Evolutionary conservation across 75 land plant genomes (phyloP).

Genomic region (Pinus albicaulis): DNA sequence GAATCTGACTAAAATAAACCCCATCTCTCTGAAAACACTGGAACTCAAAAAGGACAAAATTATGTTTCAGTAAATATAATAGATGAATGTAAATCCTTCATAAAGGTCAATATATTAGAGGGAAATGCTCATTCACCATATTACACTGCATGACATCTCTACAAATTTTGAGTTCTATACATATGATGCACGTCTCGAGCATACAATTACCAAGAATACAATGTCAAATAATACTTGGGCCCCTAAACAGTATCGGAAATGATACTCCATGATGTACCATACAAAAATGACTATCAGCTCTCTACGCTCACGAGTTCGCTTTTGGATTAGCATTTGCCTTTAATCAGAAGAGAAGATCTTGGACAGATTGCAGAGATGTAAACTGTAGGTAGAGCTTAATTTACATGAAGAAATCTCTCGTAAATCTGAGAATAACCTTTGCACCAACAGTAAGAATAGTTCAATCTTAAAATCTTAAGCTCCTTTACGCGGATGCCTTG

Average conservation of each 20-base stretch:
- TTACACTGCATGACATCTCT: neutral
- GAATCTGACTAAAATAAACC: no score
- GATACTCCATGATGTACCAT: neutral
- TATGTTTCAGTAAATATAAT: no score
- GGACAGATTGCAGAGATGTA: neutral
- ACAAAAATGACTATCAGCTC: neutral
- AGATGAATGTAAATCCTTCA: no score
- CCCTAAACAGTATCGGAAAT: neutral
- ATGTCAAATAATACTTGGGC: neutral
- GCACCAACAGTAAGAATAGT: no score
- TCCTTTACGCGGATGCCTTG: neutral
- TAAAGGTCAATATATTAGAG: no score
- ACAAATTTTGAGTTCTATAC: neutral
- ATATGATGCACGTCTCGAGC: neutral
- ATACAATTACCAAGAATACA: neutral
- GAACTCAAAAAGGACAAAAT: no score
- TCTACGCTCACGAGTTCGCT: neutral
- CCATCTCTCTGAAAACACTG: no score
- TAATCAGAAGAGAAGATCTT: neutral
- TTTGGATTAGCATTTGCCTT: neutral
- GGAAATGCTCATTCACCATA: no score
- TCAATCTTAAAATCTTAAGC: neutral
- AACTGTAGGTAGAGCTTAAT: neutral
- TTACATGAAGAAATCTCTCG: neutral
- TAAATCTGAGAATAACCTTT: neutral